These are phyloP conservation scores for Trypanosoma avium DNA, from an alignment of 208 protist species.

Conservation along the genomic window DNA sequence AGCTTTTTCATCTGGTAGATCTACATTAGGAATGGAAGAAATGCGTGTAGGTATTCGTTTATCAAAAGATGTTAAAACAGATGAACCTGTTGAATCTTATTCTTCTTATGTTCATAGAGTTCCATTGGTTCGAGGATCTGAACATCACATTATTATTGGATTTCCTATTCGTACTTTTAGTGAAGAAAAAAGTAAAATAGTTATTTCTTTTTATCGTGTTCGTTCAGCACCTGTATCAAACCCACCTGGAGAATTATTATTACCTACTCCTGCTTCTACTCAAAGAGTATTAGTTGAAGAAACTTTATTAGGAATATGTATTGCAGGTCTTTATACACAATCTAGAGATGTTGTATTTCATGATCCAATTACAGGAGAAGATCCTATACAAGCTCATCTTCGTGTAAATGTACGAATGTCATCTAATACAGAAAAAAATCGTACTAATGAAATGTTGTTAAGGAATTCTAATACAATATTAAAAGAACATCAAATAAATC, in stretches of 20 bases:
- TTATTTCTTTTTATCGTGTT: conserved; percentile 82
- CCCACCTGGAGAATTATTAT: conserved; percentile 24
- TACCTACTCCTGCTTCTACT: conserved; percentile 23
- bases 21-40: conserved; percentile 59
- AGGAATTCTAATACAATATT: background rate
- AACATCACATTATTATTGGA: conserved; percentile 62
- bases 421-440: too few relatives aligned
- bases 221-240: conserved; percentile 34
- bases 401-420: conserved; percentile 13
- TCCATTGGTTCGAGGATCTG: conserved; percentile 46
- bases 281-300: conserved; percentile 66
- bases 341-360: conserved; percentile 63
- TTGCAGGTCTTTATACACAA: conserved; percentile 73
- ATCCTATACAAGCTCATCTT: conserved; percentile 27
- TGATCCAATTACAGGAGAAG: conserved; percentile 52
- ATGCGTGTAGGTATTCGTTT: conserved; percentile 76
- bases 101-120: conserved; percentile 86
- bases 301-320: conserved; percentile 70
- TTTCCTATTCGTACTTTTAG: conserved; percentile 70
- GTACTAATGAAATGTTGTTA: background rate
- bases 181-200: conserved; percentile 63
- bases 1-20: conserved; percentile 59
- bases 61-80: conserved; percentile 76
- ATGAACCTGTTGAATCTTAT: conserved; percentile 66
- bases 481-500: too few relatives aligned